Evolutionary conservation across 345 rosid species (phyloP).

Genomic region (Salix caprea): DNA sequence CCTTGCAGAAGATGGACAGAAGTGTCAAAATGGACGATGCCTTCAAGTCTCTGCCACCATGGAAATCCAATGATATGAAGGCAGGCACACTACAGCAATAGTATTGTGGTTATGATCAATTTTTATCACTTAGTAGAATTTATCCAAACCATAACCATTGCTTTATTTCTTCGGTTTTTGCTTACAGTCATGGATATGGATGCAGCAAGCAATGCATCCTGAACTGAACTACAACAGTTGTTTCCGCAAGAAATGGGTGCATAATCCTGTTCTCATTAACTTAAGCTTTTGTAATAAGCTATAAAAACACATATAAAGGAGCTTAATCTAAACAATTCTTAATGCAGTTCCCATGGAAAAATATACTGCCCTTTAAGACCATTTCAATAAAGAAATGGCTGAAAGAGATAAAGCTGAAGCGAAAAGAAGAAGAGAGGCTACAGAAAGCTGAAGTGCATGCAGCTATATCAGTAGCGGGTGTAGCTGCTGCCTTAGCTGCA

Average conservation of each 20-base stretch:
- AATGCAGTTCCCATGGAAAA: conserved; percentile 67
- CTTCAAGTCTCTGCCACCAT: conserved; percentile 63
- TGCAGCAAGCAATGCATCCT: conserved; percentile 99
- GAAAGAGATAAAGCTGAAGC: conserved; percentile 65
- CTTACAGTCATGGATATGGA: conserved; percentile 95
- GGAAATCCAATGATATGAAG: conserved; percentile 91
- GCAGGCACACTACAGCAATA: conserved; percentile 24
- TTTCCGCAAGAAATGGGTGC: conserved; percentile 78
- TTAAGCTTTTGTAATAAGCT: background rate
- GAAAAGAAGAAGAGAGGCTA: conserved; percentile 74
- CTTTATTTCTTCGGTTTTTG: background rate
- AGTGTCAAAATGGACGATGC: conserved; percentile 56
- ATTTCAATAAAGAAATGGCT: conserved; percentile 77
- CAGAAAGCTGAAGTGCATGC: conserved; percentile 89
- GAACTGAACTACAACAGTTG: conserved; percentile 78
- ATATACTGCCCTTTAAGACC: conserved; percentile 36
- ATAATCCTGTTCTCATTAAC: background rate
- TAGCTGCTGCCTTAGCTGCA: conserved; percentile 81
- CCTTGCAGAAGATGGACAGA: conserved; percentile 51
- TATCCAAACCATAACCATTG: background rate
- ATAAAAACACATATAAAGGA: too few species aligned
- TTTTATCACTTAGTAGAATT: background rate
- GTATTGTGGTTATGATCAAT: too few species aligned
- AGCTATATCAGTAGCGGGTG: conserved; percentile 77
- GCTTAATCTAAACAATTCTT: background rate